Conservation (phyloP, 768 basidiomycete species). For the Mycena amicta region DNA sequence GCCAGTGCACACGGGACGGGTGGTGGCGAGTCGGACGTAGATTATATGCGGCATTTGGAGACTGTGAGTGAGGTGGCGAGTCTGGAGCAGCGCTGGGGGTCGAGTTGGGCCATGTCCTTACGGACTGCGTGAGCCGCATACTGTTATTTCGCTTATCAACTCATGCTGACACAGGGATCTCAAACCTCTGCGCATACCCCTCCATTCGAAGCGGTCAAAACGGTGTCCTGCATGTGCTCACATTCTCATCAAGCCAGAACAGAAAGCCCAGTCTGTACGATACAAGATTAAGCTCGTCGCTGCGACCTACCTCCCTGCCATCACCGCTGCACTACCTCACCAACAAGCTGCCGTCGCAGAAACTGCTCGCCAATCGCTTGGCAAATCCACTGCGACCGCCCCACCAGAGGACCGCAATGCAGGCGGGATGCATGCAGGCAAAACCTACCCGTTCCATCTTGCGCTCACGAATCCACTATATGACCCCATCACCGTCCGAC, state of each 20-base stretch:
- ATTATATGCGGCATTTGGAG: conserved; percentile 68
- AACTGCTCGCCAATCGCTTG: conserved; percentile 42
- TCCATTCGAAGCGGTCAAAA: conserved; percentile 93
- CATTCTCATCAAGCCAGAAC: conserved; percentile 97
- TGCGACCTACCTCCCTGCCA: conserved; percentile 88
- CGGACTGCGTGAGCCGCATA: conserved; percentile 57
- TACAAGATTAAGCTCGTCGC: conserved; percentile 99
- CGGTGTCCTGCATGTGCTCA: conserved; percentile 93
- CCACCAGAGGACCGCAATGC: conserved; percentile 38
- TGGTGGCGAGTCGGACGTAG: conserved; percentile 69
- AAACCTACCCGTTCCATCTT: conserved; percentile 86
- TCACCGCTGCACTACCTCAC: conserved; percentile 72
- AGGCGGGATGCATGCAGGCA: conserved; percentile 66
- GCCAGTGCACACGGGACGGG: conserved; percentile 57
- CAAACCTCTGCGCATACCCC: conserved; percentile 85
- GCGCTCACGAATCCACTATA: conserved; percentile 94
- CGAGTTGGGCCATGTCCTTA: conserved; percentile 73
- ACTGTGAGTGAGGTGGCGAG: conserved; percentile 62
- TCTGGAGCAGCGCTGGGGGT: conserved; percentile 80
- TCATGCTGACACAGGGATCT: conserved; percentile 59
- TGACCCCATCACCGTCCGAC: conserved; percentile 90
- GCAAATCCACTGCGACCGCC: conserved; percentile 40
- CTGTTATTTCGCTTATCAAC: conserved; percentile 1
- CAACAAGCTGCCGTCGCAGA: conserved; percentile 47
- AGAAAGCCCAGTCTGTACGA: conserved; percentile 90